Evolutionary conservation across 2,329 filamentous ascomycete species (phyloP), one percentile per base, ranked within the genome.

Genomic region (Hypoxylon sp.): DNA sequence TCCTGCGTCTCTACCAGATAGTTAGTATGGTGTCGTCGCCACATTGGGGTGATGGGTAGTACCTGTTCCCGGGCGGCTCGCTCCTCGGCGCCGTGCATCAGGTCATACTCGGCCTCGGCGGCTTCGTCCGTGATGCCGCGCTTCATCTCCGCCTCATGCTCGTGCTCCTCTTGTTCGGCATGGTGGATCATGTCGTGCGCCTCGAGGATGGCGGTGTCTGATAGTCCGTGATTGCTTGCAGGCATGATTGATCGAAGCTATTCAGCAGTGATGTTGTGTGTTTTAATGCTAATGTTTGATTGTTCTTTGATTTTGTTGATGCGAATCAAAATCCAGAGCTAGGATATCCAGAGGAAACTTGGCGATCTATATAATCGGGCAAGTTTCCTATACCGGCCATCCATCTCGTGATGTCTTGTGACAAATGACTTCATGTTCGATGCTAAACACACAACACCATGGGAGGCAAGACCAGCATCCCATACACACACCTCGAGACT

Each of bases 131-230:
- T 40, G 6, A 67, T 44, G 2, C 65, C 65, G n/a, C 64, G 63
- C 48, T 61, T 65, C 34, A 43, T 20, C 12, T 63, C 63, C 5
- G 65, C 64, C 43, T 67, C 63, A 26, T 67, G 55, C 55, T 67
- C 65, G 37, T 66, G 64, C 30, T 67, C 64, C 44, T 67, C 65
- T 42, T 67, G 63, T 40, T 67, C 65, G 37, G 63, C 65, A 51
- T 66, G 65, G 31, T 67, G 65, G n/a, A 67, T 67, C 55, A 67
- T 63, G 51, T 67, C 62, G 57, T 67, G 63, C 15, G 63, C 65
- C 5, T 41, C 52, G 8, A 27, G 21, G 34, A 66, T 47, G 8
- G 64, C 60, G 12, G 46, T 42, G 36, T 67, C 65, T 3, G 64
- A 53, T 11, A 67, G 49, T 54, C 65, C 65, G 57, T 66, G 64